Evolutionary conservation across 495 filamentous ascomycete genomes (phyloP).

Genomic region (Aspergillus baeticus): DNA sequence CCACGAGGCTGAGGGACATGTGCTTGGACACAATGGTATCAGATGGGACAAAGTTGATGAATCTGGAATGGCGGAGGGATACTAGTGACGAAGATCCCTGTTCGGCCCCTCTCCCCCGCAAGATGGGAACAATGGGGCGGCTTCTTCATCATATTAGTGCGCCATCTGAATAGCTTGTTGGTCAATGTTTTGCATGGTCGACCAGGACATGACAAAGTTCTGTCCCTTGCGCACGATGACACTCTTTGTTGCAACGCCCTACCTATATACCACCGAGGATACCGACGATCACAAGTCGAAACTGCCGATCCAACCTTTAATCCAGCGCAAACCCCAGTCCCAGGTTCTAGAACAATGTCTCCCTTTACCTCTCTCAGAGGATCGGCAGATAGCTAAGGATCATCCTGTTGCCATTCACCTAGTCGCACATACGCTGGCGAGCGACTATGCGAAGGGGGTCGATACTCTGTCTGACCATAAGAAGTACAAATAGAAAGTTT

Average conservation of each 20-base stretch:
- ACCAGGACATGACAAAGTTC: neutral
- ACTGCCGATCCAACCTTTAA: neutral
- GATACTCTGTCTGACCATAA: too few species aligned
- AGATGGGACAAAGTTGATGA: neutral
- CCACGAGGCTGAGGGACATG: neutral
- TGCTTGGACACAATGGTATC: neutral
- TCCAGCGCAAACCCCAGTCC: neutral
- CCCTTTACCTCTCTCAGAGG: neutral
- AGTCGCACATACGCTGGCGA: too few species aligned
- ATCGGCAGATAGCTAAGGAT: neutral
- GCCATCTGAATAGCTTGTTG: neutral
- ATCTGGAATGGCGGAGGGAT: neutral
- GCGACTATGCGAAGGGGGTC: too few species aligned
- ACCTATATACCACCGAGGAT: neutral
- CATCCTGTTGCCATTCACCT: too few species aligned
- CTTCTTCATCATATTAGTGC: slow-evolving; percentile 6
- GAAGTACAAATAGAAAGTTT: too few species aligned
- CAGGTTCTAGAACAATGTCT: neutral
- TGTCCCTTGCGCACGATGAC: neutral
- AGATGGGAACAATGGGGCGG: neutral
- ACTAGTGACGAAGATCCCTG: neutral
- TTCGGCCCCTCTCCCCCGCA: slow-evolving; percentile 1
- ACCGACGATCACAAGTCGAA: neutral
- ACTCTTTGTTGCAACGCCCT: neutral
- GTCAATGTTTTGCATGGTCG: neutral